Percentiles rank a stretch among this genome's conserved stretches.
Evolutionary conservation across 331 rosid species (phyloP).

Genomic region (Acacia concinna): DNA sequence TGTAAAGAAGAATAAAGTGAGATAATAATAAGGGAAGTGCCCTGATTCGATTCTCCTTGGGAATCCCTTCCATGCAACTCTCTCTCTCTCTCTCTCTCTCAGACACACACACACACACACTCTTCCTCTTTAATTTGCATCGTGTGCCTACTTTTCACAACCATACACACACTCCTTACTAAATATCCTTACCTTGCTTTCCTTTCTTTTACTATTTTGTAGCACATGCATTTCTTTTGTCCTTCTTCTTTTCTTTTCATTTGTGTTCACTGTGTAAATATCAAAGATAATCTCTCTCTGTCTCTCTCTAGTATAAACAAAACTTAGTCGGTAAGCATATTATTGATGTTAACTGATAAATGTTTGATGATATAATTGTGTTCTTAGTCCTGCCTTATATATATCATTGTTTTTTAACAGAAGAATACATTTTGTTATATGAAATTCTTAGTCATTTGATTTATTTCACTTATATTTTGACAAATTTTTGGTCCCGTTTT

Average conservation of each 20-base stretch:
- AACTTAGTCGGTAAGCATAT: slow-evolving; percentile 22
- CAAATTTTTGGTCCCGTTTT: not conserved
- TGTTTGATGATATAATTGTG: not conserved
- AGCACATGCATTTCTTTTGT: too few relatives aligned
- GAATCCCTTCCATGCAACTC: slow-evolving; percentile 72
- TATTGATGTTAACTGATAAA: not conserved
- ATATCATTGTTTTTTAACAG: not conserved
- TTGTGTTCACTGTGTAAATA: not conserved
- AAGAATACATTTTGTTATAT: not conserved
- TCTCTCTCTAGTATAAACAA: not conserved
- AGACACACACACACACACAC: too few relatives aligned
- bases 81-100: not conserved
- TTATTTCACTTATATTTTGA: not conserved
- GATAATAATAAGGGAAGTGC: slow-evolving; percentile 35
- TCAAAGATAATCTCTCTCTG: not conserved
- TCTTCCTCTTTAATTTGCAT: too few relatives aligned
- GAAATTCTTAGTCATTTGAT: not conserved
- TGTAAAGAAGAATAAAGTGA: slow-evolving; percentile 51
- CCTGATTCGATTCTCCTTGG: slow-evolving; percentile 76
- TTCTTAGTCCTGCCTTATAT: not conserved
- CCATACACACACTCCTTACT: not conserved
- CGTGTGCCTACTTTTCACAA: slow-evolving; percentile 19
- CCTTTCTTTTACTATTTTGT: not conserved
- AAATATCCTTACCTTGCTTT: not conserved
- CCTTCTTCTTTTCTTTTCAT: not conserved